Conservation (phyloP, 192 early-diverging fungal genomes). For the Diversispora eburnea region DNA sequence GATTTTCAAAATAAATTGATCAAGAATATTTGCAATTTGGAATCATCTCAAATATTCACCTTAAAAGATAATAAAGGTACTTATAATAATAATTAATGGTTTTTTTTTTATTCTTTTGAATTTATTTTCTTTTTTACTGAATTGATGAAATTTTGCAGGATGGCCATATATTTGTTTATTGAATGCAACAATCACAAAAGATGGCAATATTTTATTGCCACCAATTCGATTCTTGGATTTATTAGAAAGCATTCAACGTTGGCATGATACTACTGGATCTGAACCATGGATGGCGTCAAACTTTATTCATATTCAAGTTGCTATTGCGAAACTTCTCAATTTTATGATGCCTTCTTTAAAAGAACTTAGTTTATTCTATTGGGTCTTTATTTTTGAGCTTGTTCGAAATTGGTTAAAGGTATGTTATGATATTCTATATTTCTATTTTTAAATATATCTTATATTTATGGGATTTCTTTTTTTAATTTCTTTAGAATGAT, state of each 20-base stretch:
- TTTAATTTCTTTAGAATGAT: constrained; percentile 10
- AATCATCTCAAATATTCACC: constrained; percentile 24
- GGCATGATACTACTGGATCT: constrained; percentile 30
- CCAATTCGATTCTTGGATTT: constrained; percentile 39
- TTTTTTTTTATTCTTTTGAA: neutral
- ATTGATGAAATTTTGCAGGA: neutral
- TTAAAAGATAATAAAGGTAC: constrained; percentile 12
- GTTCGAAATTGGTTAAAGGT: constrained; percentile 34
- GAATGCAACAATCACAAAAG: constrained; percentile 16
- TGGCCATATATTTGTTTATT: constrained; percentile 7
- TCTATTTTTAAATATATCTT: neutral
- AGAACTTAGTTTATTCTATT: constrained; percentile 45
- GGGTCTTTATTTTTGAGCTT: constrained; percentile 38
- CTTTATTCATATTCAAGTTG: constrained; percentile 7
- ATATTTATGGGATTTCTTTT: neutral
- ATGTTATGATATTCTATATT: constrained; percentile 6
- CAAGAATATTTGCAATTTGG: constrained; percentile 24
- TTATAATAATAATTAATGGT: neutral
- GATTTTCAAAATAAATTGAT: constrained; percentile 33
- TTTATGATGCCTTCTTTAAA: constrained; percentile 38
- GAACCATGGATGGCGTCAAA: neutral
- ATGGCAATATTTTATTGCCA: constrained; percentile 31
- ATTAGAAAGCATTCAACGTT: constrained; percentile 39
- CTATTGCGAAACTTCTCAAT: constrained; percentile 32
- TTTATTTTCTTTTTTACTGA: neutral